Conservation (phyloP, 345 rosid genomes). For the Salix suchowensis region DNA sequence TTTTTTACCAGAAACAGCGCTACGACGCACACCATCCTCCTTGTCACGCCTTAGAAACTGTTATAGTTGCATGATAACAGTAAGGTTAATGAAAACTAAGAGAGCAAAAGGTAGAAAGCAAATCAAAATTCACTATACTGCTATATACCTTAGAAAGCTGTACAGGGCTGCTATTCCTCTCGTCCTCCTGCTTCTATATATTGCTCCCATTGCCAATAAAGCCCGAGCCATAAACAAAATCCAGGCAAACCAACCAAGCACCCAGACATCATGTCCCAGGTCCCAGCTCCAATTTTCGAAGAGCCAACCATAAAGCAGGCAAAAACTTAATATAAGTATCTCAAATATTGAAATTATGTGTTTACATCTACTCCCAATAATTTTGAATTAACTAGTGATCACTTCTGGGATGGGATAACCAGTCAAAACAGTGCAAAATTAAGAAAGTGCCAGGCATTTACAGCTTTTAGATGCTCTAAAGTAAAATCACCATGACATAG, state of each 20-base stretch:
- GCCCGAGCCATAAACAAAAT: constrained; percentile 45
- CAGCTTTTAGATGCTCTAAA: too few species aligned
- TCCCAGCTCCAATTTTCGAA: constrained; percentile 96
- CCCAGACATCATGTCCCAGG: constrained; percentile 61
- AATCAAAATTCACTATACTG: neutral
- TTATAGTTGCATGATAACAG: neutral
- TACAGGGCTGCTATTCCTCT: constrained; percentile 73
- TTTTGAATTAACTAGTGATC: too few species aligned
- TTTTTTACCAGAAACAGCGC: constrained; percentile 97
- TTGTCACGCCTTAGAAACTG: constrained; percentile 80
- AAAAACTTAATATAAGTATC: constrained; percentile 64
- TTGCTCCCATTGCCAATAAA: constrained; percentile 75
- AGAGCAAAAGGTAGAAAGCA: neutral
- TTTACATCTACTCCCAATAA: neutral
- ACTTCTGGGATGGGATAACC: neutral
- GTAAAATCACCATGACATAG: too few species aligned
- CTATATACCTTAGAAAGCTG: constrained; percentile 80
- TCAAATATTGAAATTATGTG: constrained; percentile 19
- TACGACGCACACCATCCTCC: constrained; percentile 77
- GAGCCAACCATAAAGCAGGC: constrained; percentile 76
- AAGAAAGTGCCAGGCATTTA: neutral
- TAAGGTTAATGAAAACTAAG: neutral
- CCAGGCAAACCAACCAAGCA: constrained; percentile 54
- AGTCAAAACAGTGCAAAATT: neutral
- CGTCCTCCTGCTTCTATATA: constrained; percentile 71